Percentiles rank a stretch among this genome's conserved stretches.
These are phyloP conservation scores for Boletus vermiculosoides DNA, from an alignment of 768 basidiomycete species.

Conservation along the genomic window DNA sequence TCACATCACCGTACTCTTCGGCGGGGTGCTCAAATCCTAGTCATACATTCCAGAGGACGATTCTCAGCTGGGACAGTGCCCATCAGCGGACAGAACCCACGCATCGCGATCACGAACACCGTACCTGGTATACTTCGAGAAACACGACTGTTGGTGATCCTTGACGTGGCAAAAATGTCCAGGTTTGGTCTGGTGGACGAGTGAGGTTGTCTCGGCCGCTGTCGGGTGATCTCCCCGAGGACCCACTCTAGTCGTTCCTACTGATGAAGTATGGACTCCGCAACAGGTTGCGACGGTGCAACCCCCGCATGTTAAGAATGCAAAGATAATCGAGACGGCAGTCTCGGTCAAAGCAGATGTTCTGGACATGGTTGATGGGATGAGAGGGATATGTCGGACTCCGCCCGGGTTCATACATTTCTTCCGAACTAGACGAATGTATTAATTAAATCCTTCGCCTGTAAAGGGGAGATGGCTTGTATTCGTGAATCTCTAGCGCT, in stretches of 20 bases:
- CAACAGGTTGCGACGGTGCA: background rate
- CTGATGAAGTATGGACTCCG: background rate
- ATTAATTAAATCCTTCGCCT: background rate
- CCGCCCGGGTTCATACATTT: background rate
- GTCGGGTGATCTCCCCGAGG: background rate
- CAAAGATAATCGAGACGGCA: background rate
- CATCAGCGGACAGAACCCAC: background rate
- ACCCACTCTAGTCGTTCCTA: background rate
- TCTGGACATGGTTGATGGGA: background rate
- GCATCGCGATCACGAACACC: background rate
- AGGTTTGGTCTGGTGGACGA: background rate
- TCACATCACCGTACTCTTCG: background rate
- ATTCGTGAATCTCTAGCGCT: background rate
- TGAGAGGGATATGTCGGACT: background rate
- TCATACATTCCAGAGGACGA: background rate
- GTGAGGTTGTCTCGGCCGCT: background rate
- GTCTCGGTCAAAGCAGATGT: background rate
- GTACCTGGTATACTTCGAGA: background rate
- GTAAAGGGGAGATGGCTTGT: background rate
- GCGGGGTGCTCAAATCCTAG: background rate
- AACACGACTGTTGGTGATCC: background rate
- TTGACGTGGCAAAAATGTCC: background rate
- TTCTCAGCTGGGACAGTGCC: background rate
- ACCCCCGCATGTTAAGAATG: slow-evolving; percentile 2
- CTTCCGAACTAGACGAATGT: background rate